phyloP scores from a whole-genome alignment of 495 filamentous ascomycete genomes.

The Podospora comata region DNA sequence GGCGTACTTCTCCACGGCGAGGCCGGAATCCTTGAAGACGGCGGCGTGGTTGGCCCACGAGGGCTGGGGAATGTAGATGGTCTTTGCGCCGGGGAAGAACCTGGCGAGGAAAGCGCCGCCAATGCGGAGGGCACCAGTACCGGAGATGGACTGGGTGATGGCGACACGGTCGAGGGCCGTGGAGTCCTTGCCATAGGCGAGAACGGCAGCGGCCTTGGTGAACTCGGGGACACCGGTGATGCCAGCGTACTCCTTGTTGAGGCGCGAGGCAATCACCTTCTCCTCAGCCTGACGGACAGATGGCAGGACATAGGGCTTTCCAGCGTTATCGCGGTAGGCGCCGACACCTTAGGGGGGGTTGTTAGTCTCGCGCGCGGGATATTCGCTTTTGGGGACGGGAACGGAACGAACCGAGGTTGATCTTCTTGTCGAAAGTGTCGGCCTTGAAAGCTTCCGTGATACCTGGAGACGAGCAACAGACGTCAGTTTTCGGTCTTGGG shows the following conservation, averaged over 20 bases:
- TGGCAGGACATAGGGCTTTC: constrained; percentile 95
- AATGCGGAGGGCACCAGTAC: constrained; percentile 91
- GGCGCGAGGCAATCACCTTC: constrained; percentile 67
- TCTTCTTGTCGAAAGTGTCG: constrained; percentile 86
- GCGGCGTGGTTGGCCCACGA: constrained; percentile 99
- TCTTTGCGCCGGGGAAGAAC: constrained; percentile 86
- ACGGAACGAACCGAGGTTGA: constrained; percentile 72
- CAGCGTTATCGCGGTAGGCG: constrained; percentile 88
- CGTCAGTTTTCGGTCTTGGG: constrained; percentile 12
- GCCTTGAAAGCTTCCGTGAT: constrained; percentile 99
- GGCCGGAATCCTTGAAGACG: constrained; percentile 88
- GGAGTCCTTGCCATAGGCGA: constrained; percentile 84
- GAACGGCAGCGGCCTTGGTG: constrained; percentile 82
- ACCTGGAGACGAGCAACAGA: constrained; percentile 45
- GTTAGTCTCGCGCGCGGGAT: neutral
- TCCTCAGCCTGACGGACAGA: constrained; percentile 88
- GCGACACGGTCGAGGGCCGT: constrained; percentile 74
- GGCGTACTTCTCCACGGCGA: constrained; percentile 88
- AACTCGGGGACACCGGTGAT: constrained; percentile 95
- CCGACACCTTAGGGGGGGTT: constrained; percentile 58
- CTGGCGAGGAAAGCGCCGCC: constrained; percentile 88
- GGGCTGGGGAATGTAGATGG: constrained; percentile 90
- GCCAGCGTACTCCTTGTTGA: constrained; percentile 97
- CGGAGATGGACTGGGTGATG: constrained; percentile 97
- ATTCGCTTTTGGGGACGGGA: neutral